Percentiles rank a stretch among this genome's conserved stretches.
Evolutionary conservation across 75 land plant genomes (phyloP).

Genomic region (Sequoiadendron giganteum): DNA sequence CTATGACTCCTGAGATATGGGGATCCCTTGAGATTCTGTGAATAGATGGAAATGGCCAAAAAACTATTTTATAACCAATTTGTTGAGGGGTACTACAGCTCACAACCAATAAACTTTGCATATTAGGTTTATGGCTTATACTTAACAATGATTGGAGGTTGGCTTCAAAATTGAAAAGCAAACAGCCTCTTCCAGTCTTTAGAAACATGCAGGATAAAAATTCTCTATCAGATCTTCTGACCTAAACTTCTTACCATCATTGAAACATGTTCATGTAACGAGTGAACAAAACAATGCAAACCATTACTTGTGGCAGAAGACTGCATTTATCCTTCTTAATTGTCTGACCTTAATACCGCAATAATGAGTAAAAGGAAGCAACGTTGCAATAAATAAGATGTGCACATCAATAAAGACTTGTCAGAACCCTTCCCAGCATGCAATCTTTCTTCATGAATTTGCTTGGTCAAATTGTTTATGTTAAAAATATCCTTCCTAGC

Average conservation of each 20-base stretch:
- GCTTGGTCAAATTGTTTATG: not conserved
- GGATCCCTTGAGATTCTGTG: not conserved
- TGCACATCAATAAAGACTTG: not conserved
- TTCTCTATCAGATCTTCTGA: not conserved
- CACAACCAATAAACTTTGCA: not conserved
- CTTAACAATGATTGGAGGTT: not conserved
- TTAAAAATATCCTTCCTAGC: not conserved
- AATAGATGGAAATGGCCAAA: not conserved
- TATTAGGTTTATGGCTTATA: not conserved
- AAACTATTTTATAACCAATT: not conserved
- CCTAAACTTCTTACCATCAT: not conserved
- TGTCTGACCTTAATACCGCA: not conserved
- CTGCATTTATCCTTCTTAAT: not conserved
- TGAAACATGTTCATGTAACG: not conserved
- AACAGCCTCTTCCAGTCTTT: not conserved
- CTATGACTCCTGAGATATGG: not conserved
- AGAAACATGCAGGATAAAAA: not conserved
- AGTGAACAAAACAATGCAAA: not conserved
- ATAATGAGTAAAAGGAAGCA: not conserved
- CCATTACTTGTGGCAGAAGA: not conserved
- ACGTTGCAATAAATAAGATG: not conserved
- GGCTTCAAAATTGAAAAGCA: not conserved
- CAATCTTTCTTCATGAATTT: not conserved
- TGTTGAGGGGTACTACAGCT: not conserved
- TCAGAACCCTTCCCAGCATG: not conserved